phyloP scores from a whole-genome alignment of 805 yeast genomes.

The Spathaspora gorwiae region DNA sequence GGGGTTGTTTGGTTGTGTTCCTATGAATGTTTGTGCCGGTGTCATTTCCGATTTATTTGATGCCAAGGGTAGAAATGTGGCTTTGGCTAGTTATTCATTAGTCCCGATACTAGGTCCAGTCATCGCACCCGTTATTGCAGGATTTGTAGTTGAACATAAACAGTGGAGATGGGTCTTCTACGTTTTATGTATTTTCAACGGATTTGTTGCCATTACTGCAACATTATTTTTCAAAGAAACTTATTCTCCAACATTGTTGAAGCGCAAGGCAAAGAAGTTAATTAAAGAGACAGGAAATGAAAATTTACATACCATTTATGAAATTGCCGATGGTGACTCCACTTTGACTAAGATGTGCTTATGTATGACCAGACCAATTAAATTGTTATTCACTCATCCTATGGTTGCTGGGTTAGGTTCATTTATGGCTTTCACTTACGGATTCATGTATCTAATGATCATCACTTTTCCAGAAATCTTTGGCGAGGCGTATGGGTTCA shows the following conservation, averaged over 20 bases:
- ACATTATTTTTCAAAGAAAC: conserved; percentile 30
- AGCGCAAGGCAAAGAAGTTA: conserved; percentile 21
- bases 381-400: conserved; percentile 30
- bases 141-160: conserved; percentile 26
- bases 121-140: conserved; percentile 34
- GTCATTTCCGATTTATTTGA: conserved; percentile 34
- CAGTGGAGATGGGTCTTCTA: conserved; percentile 37
- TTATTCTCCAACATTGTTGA: conserved; percentile 31
- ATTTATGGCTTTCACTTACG: conserved; percentile 39
- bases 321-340: conserved; percentile 27
- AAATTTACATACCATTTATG: conserved; percentile 35
- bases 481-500: conserved; percentile 26
- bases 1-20: conserved; percentile 36
- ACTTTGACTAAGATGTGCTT: conserved; percentile 16
- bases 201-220: conserved; percentile 27
- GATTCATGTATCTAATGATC: conserved; percentile 39
- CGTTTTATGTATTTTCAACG: conserved; percentile 32
- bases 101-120: conserved; percentile 38
- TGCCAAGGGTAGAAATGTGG: conserved; percentile 26
- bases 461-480: conserved; percentile 35
- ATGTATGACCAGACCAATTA: conserved; percentile 29
- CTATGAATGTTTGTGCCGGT: conserved; percentile 38
- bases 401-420: conserved; percentile 38
- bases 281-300: conserved; percentile 32
- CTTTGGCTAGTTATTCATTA: conserved; percentile 33